Evolutionary conservation across 495 filamentous ascomycete genomes (phyloP).

Genomic region (Cryomyces minteri): DNA sequence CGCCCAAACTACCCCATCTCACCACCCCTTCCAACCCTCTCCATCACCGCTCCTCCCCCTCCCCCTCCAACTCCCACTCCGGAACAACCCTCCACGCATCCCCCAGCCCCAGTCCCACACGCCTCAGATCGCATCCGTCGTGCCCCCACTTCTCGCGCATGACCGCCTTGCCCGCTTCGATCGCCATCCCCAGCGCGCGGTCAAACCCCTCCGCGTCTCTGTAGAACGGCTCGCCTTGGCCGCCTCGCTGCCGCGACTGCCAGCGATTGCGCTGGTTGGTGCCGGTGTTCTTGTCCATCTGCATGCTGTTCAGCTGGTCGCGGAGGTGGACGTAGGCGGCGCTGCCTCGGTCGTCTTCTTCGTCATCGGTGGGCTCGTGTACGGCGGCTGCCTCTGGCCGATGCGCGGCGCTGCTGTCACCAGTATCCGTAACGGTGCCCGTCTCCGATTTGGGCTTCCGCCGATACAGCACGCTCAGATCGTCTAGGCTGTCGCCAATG

Average conservation of each 20-base stretch:
- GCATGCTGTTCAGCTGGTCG: slow-evolving; percentile 1
- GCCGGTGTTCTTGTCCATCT: not conserved
- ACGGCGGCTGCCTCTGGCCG: too few species aligned
- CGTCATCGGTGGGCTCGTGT: not conserved
- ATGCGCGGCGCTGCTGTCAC: not conserved
- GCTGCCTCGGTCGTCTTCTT: not conserved
- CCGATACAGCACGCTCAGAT: slow-evolving; percentile 29
- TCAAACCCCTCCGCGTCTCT: slow-evolving; percentile 33
- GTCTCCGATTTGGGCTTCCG: not conserved
- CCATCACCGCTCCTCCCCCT: too few species aligned
- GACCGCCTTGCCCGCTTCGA: slow-evolving; percentile 30
- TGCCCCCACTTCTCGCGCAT: slow-evolving; percentile 7
- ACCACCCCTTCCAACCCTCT: too few species aligned
- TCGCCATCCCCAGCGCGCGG: slow-evolving; percentile 30
- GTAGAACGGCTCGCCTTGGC: slow-evolving; percentile 41
- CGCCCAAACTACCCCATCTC: too few species aligned
- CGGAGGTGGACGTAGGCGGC: not conserved
- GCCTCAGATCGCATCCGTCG: slow-evolving; percentile 1
- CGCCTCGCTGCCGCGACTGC: slow-evolving; percentile 37
- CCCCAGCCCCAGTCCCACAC: not conserved
- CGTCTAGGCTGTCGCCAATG: slow-evolving; percentile 25
- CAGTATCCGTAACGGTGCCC: not conserved
- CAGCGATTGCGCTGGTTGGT: slow-evolving; percentile 32
- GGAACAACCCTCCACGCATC: slow-evolving; percentile 3
- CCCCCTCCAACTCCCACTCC: not conserved